These are phyloP conservation scores for Saccharomyces hybrid DNA, from an alignment of 1,139 yeast species.

Conservation along the genomic window DNA sequence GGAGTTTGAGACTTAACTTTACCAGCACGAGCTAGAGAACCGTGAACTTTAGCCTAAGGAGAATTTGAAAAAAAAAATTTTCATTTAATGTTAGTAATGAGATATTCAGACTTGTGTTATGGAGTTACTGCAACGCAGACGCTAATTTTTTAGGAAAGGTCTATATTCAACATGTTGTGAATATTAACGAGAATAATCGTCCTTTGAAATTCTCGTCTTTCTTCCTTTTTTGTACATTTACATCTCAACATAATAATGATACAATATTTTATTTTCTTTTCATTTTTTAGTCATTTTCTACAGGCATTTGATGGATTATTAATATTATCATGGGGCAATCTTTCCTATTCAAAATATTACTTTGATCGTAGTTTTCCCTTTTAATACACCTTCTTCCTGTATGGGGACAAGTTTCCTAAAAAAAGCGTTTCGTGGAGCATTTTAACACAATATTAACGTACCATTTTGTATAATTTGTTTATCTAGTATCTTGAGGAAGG, in stretches of 20 bases:
- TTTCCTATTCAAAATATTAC: background rate
- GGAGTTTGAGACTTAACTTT: too few species aligned
- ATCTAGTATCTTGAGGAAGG: background rate
- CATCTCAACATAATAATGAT: too few species aligned
- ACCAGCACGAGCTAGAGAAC: too few species aligned
- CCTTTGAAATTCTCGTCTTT: background rate
- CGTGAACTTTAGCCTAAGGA: conserved; percentile 4
- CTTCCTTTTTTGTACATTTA: background rate
- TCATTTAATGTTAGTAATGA: background rate
- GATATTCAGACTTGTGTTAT: background rate
- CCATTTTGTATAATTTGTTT: background rate
- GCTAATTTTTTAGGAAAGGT: background rate
- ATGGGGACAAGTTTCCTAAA: background rate
- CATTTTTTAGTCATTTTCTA: background rate
- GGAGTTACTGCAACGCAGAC: background rate
- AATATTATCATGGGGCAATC: background rate
- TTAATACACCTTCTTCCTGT: background rate
- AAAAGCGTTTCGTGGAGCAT: background rate
- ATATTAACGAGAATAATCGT: background rate
- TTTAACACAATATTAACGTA: background rate
- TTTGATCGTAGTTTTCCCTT: background rate
- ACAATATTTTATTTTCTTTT: background rate
- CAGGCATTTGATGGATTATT: background rate
- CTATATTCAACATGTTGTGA: background rate
- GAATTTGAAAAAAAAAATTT: background rate